Conservation (phyloP, 371 early-diverging fungal genomes). For the Syncephalastrum sp. region DNA sequence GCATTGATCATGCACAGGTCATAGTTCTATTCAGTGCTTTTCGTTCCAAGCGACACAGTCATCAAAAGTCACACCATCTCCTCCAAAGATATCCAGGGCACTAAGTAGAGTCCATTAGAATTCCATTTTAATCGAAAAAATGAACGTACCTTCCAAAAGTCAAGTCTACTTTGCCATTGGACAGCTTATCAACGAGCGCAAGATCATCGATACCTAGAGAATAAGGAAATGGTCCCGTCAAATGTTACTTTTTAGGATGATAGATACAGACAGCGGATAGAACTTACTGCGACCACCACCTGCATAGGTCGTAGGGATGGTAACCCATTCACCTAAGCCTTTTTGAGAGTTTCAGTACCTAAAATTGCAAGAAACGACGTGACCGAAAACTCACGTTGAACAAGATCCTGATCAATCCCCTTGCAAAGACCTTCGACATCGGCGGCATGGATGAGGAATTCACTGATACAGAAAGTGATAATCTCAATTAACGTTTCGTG, state of each 20-base stretch:
- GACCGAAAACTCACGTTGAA: constrained; percentile 53
- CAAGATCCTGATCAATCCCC: constrained; percentile 90
- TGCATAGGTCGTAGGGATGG: constrained; percentile 93
- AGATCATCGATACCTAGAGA: constrained; percentile 72
- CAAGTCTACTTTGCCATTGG: constrained; percentile 86
- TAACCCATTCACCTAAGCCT: constrained; percentile 79
- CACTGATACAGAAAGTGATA: constrained; percentile 43
- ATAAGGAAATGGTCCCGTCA: not conserved
- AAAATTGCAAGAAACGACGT: too few species aligned
- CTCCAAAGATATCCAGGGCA: constrained; percentile 98
- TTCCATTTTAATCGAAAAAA: not conserved
- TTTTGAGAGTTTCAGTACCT: not conserved
- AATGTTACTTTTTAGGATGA: not conserved
- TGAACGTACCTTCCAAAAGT: constrained; percentile 76
- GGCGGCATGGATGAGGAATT: constrained; percentile 96
- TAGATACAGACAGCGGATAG: not conserved
- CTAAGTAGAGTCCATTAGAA: constrained; percentile 38
- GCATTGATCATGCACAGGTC: too few species aligned
- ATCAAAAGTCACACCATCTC: constrained; percentile 74
- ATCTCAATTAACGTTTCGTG: not conserved
- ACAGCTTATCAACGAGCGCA: constrained; percentile 74
- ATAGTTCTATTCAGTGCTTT: constrained; percentile 7
- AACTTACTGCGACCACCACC: constrained; percentile 84
- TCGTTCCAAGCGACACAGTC: constrained; percentile 83
- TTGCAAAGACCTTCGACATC: constrained; percentile 96